A percentile compares a stretch with the other conserved stretches of the same genome.
Evolutionary conservation across 176 grass and related monocot species (phyloP).

Genomic region (Alloteropsis semialata): DNA sequence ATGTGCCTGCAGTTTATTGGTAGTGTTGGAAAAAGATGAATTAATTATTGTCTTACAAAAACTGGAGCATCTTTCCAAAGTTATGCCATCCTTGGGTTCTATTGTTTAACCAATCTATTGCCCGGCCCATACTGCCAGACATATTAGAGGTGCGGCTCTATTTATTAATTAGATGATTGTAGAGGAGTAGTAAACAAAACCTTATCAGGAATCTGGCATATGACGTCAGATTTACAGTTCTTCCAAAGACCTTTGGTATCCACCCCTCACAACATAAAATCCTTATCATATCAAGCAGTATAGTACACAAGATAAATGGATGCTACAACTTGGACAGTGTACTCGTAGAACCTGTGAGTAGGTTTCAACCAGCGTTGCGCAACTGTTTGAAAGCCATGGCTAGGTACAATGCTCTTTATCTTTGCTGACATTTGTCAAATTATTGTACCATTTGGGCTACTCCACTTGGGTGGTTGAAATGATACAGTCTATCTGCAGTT

Average conservation of each 20-base stretch:
- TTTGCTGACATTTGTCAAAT: not conserved
- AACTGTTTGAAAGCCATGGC: slow-evolving; percentile 15
- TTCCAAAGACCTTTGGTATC: slow-evolving; percentile 19
- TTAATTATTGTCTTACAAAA: slow-evolving; percentile 11
- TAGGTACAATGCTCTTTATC: not conserved
- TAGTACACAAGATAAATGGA: slow-evolving; percentile 10
- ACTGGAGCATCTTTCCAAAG: slow-evolving; percentile 3
- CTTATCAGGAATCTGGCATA: not conserved
- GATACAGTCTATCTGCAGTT: not conserved
- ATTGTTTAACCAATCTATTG: slow-evolving; percentile 37
- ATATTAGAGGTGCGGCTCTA: not conserved
- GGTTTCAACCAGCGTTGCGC: slow-evolving; percentile 8
- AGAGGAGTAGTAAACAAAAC: slow-evolving; percentile 24
- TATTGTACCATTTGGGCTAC: not conserved
- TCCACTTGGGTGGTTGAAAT: not conserved
- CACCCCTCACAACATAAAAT: no score
- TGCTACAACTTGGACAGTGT: not conserved
- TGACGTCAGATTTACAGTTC: not conserved
- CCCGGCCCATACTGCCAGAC: slow-evolving; percentile 27
- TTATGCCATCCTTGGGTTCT: not conserved
- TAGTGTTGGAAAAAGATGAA: not conserved
- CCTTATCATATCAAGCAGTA: slow-evolving; percentile 22
- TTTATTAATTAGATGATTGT: slow-evolving; percentile 17
- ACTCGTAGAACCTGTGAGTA: not conserved
- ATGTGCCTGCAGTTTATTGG: not conserved